phyloP scores from a whole-genome alignment of 2,329 filamentous ascomycete genomes.

The Aspergillus spinulosporus region DNA sequence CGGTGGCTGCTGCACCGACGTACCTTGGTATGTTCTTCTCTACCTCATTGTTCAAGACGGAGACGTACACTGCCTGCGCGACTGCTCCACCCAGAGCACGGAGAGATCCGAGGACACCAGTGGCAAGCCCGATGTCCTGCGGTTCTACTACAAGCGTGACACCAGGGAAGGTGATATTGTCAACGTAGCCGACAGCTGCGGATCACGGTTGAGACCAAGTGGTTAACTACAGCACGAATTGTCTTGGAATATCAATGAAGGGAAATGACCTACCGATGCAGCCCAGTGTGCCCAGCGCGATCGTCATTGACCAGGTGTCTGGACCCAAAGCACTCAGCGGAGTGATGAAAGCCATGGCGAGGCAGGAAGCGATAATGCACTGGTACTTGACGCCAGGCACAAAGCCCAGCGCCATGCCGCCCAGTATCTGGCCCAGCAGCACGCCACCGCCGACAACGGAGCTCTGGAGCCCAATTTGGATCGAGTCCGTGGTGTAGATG shows the following conservation, averaged over 20 bases:
- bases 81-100: background rate
- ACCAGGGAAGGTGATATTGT: background rate
- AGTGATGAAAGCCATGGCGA: background rate
- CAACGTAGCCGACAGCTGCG: background rate
- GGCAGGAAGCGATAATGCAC: background rate
- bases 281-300: background rate
- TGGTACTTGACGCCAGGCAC: background rate
- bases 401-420: background rate
- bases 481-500: background rate
- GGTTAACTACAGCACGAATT: too few relatives aligned
- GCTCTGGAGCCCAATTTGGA: background rate
- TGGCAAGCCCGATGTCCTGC: slow-evolving; percentile 3
- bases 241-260: too few relatives aligned
- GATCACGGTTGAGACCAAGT: too few relatives aligned
- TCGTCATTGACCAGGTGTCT: background rate
- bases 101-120: background rate
- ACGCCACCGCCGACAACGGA: background rate
- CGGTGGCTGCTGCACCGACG: background rate
- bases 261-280: background rate
- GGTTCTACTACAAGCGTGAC: background rate
- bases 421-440: slow-evolving; percentile 1
- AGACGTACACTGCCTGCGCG: background rate
- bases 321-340: background rate
- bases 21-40: background rate
- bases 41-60: background rate